These are phyloP conservation scores for Symbiodinium natans DNA, from an alignment of 73 alveolate species.

Conservation along the genomic window DNA sequence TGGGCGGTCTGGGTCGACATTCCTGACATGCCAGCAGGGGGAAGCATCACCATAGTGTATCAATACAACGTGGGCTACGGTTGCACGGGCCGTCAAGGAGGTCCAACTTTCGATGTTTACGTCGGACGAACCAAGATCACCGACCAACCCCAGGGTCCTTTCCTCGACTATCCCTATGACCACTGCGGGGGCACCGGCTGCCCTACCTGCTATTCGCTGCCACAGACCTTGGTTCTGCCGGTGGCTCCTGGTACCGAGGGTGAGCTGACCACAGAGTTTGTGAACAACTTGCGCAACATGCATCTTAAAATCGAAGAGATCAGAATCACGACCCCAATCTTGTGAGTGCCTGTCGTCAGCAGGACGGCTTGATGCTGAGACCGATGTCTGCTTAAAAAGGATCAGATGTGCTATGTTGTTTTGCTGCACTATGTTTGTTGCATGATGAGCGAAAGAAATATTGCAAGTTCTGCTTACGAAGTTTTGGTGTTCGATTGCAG, in stretches of 20 bases:
- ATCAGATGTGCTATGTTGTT: too few species aligned
- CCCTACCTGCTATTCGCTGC: neutral
- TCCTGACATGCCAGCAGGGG: slow-evolving; percentile 2
- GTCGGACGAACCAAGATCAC: slow-evolving; percentile 25
- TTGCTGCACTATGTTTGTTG: too few species aligned
- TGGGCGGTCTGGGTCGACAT: neutral
- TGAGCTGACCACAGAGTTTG: neutral
- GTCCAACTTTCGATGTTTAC: slow-evolving; percentile 4
- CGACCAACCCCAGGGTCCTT: neutral
- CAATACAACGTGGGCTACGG: slow-evolving; percentile 4
- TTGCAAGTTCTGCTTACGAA: too few species aligned
- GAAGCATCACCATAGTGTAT: neutral
- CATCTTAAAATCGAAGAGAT: neutral
- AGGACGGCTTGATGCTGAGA: too few species aligned
- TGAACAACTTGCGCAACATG: neutral
- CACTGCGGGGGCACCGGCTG: neutral
- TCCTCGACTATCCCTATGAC: neutral
- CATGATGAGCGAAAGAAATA: neutral
- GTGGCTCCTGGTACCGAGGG: neutral
- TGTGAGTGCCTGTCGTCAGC: neutral
- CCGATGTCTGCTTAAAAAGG: too few species aligned
- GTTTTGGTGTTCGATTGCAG: too few species aligned
- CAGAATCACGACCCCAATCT: neutral
- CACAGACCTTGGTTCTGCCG: neutral
- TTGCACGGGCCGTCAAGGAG: slow-evolving; percentile 19